Base-by-base conservation (phyloP, 768 basidiomycete species). In the Tulasnella calospora region DNA sequence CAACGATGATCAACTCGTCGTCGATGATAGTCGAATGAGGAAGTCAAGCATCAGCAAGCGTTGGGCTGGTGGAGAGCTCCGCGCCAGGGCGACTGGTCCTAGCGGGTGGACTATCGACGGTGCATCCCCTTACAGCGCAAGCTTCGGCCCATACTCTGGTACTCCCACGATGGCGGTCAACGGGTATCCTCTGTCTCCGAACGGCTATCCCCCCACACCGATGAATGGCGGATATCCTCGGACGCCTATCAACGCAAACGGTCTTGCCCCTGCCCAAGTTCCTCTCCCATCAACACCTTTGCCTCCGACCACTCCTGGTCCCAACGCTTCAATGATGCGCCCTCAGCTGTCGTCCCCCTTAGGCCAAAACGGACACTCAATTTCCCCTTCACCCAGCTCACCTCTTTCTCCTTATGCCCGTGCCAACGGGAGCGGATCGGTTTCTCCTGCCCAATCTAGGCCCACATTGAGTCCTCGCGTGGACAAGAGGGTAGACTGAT, bases 31-130 rank as follows among this genome's bases (percentile, higher is more conserved):
- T n/a, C 88, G 88, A 71, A 87, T 88, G 3, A 83, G 90, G 3
- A 87, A 91, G 76, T 27, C 61, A 2, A 78, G 69, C 61, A 51
- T 67, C 36, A 78, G 77, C 51, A 86, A 87, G 57, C 92, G 92
- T 82, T 94, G 92, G 90, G 88, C 86, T 3, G 92, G 93, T 13
- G 85, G 86, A 4, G 87, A 90, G 74, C 85, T 95, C 0, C 89
- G 91, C 41, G 81, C 92, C 6, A 88, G 93, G 3, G 82, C 87
- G 15, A 84, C 82, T 72, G 80, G 51, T 36, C 36, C 47, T n/a
- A 71, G 38, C 27, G 77, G 77, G 8, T 78, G 77, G 77, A 44
- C 69, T 4, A 78, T 78, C 40, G 77, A 78, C 30, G 77, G 77
- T 5, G 40, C 36, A 1, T 51, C 75, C 7, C 71, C 71, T 6